Evolutionary conservation across 148 eudicot species (phyloP).

Genomic region (Nepenthes gracilis): DNA sequence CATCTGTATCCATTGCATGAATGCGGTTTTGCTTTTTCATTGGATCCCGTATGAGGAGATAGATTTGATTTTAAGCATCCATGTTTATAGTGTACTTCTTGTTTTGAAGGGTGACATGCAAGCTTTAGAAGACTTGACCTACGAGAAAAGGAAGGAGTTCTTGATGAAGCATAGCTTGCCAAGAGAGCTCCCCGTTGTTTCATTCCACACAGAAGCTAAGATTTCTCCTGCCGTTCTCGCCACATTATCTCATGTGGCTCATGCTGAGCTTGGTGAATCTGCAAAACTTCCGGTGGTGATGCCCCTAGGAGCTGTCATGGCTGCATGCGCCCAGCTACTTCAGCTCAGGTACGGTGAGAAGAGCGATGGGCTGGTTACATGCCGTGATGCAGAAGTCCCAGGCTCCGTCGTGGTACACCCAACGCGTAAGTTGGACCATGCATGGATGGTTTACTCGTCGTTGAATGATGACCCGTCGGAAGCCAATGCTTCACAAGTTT

Average conservation of each 20-base stretch:
- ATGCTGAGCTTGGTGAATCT: conserved; percentile 74
- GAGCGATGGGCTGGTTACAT: conserved; percentile 92
- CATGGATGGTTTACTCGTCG: conserved; percentile 96
- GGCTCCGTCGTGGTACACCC: conserved; percentile 90
- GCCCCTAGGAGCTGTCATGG: conserved; percentile 95
- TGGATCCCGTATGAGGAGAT: no score
- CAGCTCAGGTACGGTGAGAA: conserved; percentile 75
- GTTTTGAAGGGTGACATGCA: conserved; percentile 72
- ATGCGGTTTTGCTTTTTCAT: no score
- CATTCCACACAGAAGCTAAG: conserved; percentile 80
- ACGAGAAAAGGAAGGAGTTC: conserved; percentile 70
- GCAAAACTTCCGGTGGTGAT: conserved; percentile 78
- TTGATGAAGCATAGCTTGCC: conserved; percentile 62
- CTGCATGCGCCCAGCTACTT: conserved; percentile 90
- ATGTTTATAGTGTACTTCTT: no score
- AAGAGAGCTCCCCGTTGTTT: conserved; percentile 71
- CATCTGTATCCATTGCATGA: no score
- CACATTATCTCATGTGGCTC: conserved; percentile 83
- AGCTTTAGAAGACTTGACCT: conserved; percentile 89
- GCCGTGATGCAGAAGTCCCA: conserved; percentile 97
- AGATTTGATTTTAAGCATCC: no score
- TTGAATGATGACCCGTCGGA: conserved; percentile 60
- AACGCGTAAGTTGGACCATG: conserved; percentile 74
- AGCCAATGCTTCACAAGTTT: conserved; percentile 77
- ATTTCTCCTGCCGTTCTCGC: conserved; percentile 86